phyloP scores from a whole-genome alignment of 116 monocot species.

The Dioscorea cayenensis region DNA sequence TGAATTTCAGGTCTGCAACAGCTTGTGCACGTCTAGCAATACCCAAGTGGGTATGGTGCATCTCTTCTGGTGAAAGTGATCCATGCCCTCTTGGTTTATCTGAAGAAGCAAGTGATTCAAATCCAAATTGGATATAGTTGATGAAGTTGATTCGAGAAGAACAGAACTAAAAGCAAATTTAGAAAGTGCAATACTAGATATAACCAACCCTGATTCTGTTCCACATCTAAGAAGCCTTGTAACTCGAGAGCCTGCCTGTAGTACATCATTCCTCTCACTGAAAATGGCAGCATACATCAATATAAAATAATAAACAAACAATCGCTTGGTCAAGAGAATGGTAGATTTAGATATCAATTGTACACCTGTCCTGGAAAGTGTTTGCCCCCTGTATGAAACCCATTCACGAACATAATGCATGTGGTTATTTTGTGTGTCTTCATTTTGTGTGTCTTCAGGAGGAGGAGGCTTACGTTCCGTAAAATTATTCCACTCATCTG shows the following conservation, averaged over 20 bases:
- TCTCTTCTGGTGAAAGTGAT: slow-evolving; percentile 30
- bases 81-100: slow-evolving; percentile 33
- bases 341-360: background rate
- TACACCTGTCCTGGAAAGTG: slow-evolving; percentile 79
- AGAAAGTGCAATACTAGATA: background rate
- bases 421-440: slow-evolving; percentile 32
- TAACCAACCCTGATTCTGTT: slow-evolving; percentile 54
- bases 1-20: slow-evolving; percentile 89
- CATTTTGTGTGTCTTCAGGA: slow-evolving; percentile 26
- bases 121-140: background rate
- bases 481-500: slow-evolving; percentile 95
- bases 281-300: slow-evolving; percentile 3
- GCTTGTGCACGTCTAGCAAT: slow-evolving; percentile 29
- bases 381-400: slow-evolving; percentile 88
- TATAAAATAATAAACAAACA: background rate
- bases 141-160: background rate
- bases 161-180: slow-evolving; percentile 9
- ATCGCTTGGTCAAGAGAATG: background rate
- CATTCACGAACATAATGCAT: slow-evolving; percentile 55
- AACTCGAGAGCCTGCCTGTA: slow-evolving; percentile 70
- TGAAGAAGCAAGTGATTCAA: slow-evolving; percentile 12
- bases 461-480: slow-evolving; percentile 23
- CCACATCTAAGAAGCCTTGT: slow-evolving; percentile 75
- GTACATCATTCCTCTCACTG: slow-evolving; percentile 99
- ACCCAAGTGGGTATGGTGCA: slow-evolving; percentile 24